Evolutionary conservation across 257 asterid species (phyloP).

Genomic region (Sherardia arvensis): DNA sequence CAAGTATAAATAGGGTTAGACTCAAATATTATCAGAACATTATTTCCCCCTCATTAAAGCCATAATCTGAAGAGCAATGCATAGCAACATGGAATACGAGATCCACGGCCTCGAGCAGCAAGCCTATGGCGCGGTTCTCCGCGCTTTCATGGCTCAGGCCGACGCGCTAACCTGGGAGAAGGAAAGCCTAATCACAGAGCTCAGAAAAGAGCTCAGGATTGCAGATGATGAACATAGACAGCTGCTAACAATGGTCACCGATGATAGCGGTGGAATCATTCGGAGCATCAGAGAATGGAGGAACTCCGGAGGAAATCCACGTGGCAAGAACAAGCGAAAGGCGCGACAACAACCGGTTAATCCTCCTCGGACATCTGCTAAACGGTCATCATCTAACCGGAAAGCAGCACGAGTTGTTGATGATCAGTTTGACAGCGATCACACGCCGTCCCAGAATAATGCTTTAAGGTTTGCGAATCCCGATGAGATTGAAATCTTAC

Average conservation of each 20-base stretch:
- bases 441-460: neutral
- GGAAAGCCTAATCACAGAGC: neutral
- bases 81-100: slow-evolving; percentile 48
- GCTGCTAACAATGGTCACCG: neutral
- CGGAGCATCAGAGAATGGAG: neutral
- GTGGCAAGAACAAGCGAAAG: neutral
- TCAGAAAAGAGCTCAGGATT: neutral
- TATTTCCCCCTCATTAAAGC: neutral
- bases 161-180: slow-evolving; percentile 93
- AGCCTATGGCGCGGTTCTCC: slow-evolving; percentile 85
- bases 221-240: neutral
- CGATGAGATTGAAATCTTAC: neutral
- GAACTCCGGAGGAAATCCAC: neutral
- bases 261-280: neutral
- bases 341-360: too few relatives aligned
- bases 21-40: neutral
- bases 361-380: neutral
- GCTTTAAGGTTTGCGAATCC: neutral
- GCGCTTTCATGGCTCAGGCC: slow-evolving; percentile 97
- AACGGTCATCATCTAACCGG: neutral
- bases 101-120: slow-evolving; percentile 88
- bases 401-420: neutral
- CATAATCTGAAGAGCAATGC: neutral
- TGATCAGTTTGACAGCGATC: neutral
- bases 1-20: neutral